These are phyloP conservation scores for Misopates orontium DNA, from an alignment of 257 asterid genomes.

Conservation along the genomic window DNA sequence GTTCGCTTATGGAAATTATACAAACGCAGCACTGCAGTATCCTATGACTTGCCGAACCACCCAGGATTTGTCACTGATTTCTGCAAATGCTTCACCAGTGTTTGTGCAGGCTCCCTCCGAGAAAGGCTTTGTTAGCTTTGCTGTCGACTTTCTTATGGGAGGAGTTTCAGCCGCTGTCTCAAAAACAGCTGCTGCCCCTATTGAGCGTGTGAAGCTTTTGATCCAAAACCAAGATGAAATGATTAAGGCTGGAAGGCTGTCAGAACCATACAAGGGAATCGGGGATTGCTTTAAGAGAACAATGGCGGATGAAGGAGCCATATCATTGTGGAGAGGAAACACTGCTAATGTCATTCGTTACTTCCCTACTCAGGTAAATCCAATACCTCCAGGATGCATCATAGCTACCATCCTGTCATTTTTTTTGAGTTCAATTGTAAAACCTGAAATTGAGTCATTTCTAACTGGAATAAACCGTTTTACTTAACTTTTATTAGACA, in stretches of 20 bases:
- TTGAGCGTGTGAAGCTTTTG: constrained; percentile 89
- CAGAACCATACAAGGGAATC: constrained; percentile 89
- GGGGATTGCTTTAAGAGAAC: constrained; percentile 84
- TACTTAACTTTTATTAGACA: too few species aligned
- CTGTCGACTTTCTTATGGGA: constrained; percentile 87
- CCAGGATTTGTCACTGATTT: constrained; percentile 55
- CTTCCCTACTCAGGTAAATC: constrained; percentile 86
- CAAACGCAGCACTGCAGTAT: constrained; percentile 56
- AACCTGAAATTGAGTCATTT: too few species aligned
- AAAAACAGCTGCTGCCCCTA: constrained; percentile 90
- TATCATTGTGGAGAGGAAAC: constrained; percentile 86
- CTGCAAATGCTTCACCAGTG: constrained; percentile 78
- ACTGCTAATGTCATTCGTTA: constrained; percentile 91
- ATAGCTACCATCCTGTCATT: too few species aligned
- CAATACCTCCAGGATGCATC: neutral
- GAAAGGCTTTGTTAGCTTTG: constrained; percentile 71
- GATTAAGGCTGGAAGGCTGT: constrained; percentile 77
- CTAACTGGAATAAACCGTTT: too few species aligned
- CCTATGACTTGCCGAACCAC: constrained; percentile 50
- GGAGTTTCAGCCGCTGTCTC: constrained; percentile 97
- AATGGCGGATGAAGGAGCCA: constrained; percentile 58
- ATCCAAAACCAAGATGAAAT: constrained; percentile 92
- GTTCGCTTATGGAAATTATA: constrained; percentile 57
- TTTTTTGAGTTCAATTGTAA: neutral
- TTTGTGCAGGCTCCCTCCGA: constrained; percentile 84